Evolutionary conservation across 805 yeast genomes (phyloP).

Genomic region (Cyberlindnera xylosilytica): DNA sequence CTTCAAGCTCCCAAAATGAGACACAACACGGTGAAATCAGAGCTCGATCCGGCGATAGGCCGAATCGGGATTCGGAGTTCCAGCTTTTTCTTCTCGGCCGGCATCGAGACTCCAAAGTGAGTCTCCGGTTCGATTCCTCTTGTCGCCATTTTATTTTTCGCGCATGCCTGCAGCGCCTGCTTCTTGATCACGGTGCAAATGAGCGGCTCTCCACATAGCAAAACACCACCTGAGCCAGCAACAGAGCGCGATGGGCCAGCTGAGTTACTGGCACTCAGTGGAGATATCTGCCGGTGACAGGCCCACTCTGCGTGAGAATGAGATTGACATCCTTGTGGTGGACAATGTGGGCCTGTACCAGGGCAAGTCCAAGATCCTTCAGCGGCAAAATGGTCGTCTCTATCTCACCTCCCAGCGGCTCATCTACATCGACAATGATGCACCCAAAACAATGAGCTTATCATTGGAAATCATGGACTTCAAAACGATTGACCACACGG

Average conservation of each 20-base stretch:
- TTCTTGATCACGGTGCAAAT: too few relatives aligned
- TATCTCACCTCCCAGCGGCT: conserved; percentile 74
- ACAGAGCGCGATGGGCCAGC: conserved; percentile 24
- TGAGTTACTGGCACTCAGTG: conserved; percentile 32
- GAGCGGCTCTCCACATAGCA: too few relatives aligned
- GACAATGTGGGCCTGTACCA: conserved; percentile 72
- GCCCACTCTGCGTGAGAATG: conserved; percentile 40
- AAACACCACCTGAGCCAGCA: background rate
- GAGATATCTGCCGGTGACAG: conserved; percentile 37
- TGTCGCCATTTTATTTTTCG: too few relatives aligned
- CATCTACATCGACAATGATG: conserved; percentile 61
- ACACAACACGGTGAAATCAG: too few relatives aligned
- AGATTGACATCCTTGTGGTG: conserved; percentile 50
- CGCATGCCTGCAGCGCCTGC: too few relatives aligned
- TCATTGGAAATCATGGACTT: conserved; percentile 44
- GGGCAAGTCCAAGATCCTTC: conserved; percentile 60
- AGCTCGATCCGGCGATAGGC: too few relatives aligned
- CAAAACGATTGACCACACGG: conserved; percentile 35
- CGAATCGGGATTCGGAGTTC: too few relatives aligned
- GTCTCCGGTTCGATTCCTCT: too few relatives aligned
- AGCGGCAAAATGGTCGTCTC: conserved; percentile 71
- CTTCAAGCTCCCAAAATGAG: too few relatives aligned
- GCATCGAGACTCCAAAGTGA: too few relatives aligned
- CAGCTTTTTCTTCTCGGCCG: too few relatives aligned
- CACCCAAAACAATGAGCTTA: conserved; percentile 42